Base-by-base conservation (phyloP, 2,329 filamentous ascomycete genomes). In the Ambrosiella beaveri region DNA sequence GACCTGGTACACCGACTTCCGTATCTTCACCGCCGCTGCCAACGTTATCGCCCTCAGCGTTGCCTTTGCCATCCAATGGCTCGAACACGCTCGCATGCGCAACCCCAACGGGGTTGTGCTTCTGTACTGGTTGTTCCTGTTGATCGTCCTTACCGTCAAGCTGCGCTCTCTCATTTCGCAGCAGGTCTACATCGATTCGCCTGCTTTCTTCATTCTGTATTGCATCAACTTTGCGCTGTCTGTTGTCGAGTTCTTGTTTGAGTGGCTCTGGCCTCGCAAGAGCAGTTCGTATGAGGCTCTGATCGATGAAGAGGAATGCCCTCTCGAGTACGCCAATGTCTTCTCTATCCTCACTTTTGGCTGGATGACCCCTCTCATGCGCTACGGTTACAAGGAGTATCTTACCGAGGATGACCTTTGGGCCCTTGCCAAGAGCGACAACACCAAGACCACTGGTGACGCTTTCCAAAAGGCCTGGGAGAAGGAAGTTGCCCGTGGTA, bases 351-450 rank as follows among this genome's bases (percentile, higher is more conserved):
- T 98, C 51, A 95, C 91, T 0, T 98, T 98, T 69, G 84, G 86
- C 57, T 98, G 93, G 93, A 96, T 98, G 91, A 97, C 93, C 0
- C 90, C 93, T 0, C 74, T 98, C 79, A 98, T 98, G 93, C 89
- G 83, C 67, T 85, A 85, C 66, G 93, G 93, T 1, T 97, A 98
- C 74, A 87, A 85, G 66, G 81, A 90, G 60, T 98, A 82, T 68
- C 75, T 98, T 62, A 95, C 89, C 1, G 89, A 97, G 68, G 88
- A 96, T 62, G 91, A 98, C 69, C 77, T 98, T 27, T 98, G 94
- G 94, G 91, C 88, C 61, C 74, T 98, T 59, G 81, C 89, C 45
- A 84, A 82, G 65, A 74, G 78, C 60, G 91, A 97, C 67, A 85
- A 85, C 39, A 95, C 91, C 9, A 81, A 81, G 63, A 74, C 76